These are phyloP conservation scores for Neurospora intermedia DNA, from an alignment of 495 filamentous ascomycete species.

Conservation along the genomic window DNA sequence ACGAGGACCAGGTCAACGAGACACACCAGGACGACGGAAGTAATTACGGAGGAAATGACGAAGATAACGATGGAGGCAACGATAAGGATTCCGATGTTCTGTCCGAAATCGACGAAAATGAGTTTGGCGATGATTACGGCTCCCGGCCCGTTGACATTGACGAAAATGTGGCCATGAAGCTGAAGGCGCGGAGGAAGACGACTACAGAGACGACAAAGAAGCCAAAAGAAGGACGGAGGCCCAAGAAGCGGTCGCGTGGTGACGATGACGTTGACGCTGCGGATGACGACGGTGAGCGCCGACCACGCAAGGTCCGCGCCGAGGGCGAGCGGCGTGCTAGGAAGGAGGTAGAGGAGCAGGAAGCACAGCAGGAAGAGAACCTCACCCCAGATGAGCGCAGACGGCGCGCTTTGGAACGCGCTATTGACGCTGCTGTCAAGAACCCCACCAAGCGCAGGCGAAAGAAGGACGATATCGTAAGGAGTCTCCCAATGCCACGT, in stretches of 20 bases:
- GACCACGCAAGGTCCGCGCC: conserved; percentile 28
- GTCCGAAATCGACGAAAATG: conserved; percentile 89
- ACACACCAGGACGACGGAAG: neutral
- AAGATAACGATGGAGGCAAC: conserved; percentile 27
- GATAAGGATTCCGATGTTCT: conserved; percentile 69
- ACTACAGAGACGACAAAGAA: conserved; percentile 53
- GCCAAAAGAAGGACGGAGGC: conserved; percentile 63
- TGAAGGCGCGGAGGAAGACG: conserved; percentile 62
- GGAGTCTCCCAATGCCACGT: conserved; percentile 17
- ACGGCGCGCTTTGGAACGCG: conserved; percentile 66
- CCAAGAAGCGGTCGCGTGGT: conserved; percentile 55
- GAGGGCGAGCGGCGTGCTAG: conserved; percentile 28
- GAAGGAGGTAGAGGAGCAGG: conserved; percentile 39
- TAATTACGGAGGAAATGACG: conserved; percentile 9
- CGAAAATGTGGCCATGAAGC: conserved; percentile 64
- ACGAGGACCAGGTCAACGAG: conserved; percentile 22
- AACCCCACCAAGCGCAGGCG: conserved; percentile 68
- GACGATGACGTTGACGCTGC: conserved; percentile 46
- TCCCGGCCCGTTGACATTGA: conserved; percentile 76
- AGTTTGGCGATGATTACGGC: conserved; percentile 82
- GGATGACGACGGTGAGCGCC: conserved; percentile 43
- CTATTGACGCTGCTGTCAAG: conserved; percentile 79
- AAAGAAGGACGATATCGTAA: conserved; percentile 81
- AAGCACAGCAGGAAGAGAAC: conserved; percentile 55
- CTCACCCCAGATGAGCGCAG: conserved; percentile 58